A percentile compares a stretch with the other conserved stretches of the same genome.
These are phyloP conservation scores for Coemansia sp. DNA, from an alignment of 192 early-diverging fungal species.

Conservation along the genomic window DNA sequence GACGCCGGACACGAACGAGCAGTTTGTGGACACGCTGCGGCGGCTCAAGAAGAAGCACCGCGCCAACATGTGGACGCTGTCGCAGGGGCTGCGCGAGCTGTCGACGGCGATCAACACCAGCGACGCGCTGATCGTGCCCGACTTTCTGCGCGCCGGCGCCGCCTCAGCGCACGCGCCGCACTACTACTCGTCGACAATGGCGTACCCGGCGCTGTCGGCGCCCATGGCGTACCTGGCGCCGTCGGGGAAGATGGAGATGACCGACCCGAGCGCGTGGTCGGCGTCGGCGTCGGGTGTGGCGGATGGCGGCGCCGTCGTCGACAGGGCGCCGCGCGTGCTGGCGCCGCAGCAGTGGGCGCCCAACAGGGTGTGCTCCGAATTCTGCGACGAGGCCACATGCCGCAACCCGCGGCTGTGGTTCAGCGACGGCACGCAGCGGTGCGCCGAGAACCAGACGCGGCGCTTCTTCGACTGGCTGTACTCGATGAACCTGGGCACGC, in stretches of 20 bases:
- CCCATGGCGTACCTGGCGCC: conserved; percentile 53
- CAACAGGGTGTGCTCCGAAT: conserved; percentile 41
- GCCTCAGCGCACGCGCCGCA: conserved; percentile 4
- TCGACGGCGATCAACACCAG: conserved; percentile 46
- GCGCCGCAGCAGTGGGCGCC: conserved; percentile 48
- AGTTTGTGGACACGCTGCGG: conserved; percentile 50
- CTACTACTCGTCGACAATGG: conserved; percentile 43
- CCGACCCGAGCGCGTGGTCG: conserved; percentile 37
- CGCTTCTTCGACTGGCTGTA: conserved; percentile 65
- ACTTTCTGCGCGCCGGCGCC: conserved; percentile 21
- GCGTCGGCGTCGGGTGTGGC: too few relatives aligned
- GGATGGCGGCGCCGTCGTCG: too few relatives aligned
- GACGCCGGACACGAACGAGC: conserved; percentile 34
- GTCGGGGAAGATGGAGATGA: conserved; percentile 55
- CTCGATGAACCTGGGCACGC: conserved; percentile 64
- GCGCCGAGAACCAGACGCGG: conserved; percentile 56
- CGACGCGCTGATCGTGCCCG: conserved; percentile 32
- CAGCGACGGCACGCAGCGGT: conserved; percentile 49
- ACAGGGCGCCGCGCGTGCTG: background rate
- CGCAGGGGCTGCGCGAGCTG: conserved; percentile 49
- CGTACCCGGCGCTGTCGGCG: conserved; percentile 39
- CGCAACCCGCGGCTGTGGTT: conserved; percentile 52
- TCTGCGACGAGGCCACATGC: conserved; percentile 45
- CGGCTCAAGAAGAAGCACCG: conserved; percentile 35
- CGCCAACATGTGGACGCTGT: conserved; percentile 40